These are phyloP conservation scores for Vigna radiata DNA, from an alignment of 306 rosid species.

Conservation along the genomic window DNA sequence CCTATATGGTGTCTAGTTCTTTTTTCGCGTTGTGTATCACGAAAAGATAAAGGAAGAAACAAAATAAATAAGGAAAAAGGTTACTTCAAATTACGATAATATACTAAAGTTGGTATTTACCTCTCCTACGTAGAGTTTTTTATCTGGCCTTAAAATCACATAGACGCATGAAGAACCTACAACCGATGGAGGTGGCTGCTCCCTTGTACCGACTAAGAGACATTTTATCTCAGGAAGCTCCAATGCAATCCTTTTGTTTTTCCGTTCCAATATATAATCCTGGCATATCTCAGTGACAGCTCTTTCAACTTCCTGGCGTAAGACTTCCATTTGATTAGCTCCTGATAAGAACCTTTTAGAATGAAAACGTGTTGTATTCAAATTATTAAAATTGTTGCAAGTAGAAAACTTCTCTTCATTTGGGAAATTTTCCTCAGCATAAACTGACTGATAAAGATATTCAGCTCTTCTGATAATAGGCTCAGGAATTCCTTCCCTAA, in stretches of 20 bases:
- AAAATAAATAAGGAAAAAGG: constrained; percentile 1
- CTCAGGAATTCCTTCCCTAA: constrained; percentile 83
- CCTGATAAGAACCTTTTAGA: constrained; percentile 25
- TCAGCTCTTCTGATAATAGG: constrained; percentile 81
- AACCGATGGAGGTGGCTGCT: constrained; percentile 91
- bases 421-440: constrained; percentile 53
- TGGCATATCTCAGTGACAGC: constrained; percentile 73
- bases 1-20: not conserved
- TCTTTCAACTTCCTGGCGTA: constrained; percentile 61
- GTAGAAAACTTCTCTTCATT: constrained; percentile 52
- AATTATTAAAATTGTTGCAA: constrained; percentile 44
- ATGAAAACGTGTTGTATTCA: constrained; percentile 45
- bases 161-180: constrained; percentile 93
- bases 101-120: constrained; percentile 48
- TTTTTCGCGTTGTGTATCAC: constrained; percentile 4
- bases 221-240: constrained; percentile 57
- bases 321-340: constrained; percentile 48
- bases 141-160: constrained; percentile 80
- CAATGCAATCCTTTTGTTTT: constrained; percentile 42
- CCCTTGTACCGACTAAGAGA: constrained; percentile 63
- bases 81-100: constrained; percentile 21
- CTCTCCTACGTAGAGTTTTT: constrained; percentile 85
- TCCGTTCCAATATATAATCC: constrained; percentile 64
- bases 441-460: constrained; percentile 70
- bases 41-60: not conserved